A percentile compares a stretch with the other conserved stretches of the same genome.
These are phyloP conservation scores for Xylariaceae sp. DNA, from an alignment of 2,329 filamentous ascomycete species.

Conservation along the genomic window DNA sequence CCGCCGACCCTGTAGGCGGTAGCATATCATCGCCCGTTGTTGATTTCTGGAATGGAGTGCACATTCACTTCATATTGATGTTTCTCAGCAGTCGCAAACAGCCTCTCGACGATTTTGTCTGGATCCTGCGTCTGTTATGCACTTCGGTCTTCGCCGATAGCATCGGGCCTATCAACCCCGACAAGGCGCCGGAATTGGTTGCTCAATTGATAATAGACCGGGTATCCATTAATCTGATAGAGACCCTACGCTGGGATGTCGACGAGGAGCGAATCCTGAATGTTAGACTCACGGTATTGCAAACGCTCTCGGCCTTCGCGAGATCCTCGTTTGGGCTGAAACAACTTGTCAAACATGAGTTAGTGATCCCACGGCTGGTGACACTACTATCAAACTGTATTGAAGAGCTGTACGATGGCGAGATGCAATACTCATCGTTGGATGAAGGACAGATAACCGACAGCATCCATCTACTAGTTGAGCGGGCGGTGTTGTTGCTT, in stretches of 20 bases:
- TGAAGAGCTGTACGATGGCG: constrained; percentile 66
- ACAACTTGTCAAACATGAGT: constrained; percentile 64
- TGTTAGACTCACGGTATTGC: constrained; percentile 45
- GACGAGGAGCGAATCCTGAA: constrained; percentile 38
- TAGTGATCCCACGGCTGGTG: constrained; percentile 70
- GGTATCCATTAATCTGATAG: constrained; percentile 59
- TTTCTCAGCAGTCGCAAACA: constrained; percentile 67
- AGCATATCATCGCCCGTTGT: constrained; percentile 30
- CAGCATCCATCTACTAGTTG: constrained; percentile 44
- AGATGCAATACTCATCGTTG: constrained; percentile 36
- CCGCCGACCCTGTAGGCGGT: constrained; percentile 26
- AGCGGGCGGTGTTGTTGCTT: constrained; percentile 45
- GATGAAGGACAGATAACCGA: constrained; percentile 17
- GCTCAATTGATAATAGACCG: constrained; percentile 55
- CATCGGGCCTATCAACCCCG: constrained; percentile 60
- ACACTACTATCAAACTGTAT: constrained; percentile 61
- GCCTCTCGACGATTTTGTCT: constrained; percentile 56
- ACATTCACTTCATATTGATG: constrained; percentile 62
- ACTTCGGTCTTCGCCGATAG: constrained; percentile 61
- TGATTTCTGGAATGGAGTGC: constrained; percentile 65
- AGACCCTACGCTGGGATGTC: constrained; percentile 45
- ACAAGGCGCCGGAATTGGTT: constrained; percentile 39
- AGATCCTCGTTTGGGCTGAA: constrained; percentile 58
- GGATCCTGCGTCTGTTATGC: constrained; percentile 61
- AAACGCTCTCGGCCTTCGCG: constrained; percentile 57